phyloP scores from a whole-genome alignment of 768 basidiomycete species.

The Peribolospora kevripleyi region DNA sequence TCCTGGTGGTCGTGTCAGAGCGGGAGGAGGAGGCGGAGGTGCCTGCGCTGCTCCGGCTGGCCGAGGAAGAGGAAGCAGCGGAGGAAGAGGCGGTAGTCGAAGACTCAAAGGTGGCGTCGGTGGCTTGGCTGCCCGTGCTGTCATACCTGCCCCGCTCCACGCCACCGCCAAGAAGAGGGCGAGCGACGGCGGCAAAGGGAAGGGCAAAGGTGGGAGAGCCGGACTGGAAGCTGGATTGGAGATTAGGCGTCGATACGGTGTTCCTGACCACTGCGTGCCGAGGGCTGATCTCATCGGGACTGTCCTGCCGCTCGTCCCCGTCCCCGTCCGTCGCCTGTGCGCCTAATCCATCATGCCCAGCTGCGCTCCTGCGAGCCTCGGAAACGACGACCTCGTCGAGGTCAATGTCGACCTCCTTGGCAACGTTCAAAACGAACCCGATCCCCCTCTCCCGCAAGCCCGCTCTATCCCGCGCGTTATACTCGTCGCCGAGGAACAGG shows the following conservation, averaged over 20 bases:
- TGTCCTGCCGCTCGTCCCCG: background rate
- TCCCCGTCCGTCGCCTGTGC: constrained; percentile 1
- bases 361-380: background rate
- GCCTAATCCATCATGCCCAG: background rate
- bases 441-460: constrained; percentile 46
- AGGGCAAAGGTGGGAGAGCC: constrained; percentile 1
- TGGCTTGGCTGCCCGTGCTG: no score
- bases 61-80: no score
- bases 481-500: constrained; percentile 68
- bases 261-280: constrained; percentile 26
- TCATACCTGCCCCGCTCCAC: no score
- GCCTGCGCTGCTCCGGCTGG: no score
- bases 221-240: constrained; percentile 16
- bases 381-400: constrained; percentile 3
- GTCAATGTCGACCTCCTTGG: constrained; percentile 46
- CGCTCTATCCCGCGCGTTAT: constrained; percentile 64
- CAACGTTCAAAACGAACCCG: constrained; percentile 65
- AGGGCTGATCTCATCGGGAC: no score
- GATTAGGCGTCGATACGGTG: constrained; percentile 44
- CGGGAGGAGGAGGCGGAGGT: no score
- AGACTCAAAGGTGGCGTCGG: no score
- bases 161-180: no score
- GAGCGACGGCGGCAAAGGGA: background rate
- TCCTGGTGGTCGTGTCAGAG: no score
- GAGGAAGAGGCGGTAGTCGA: no score